Conservation (phyloP, 441 rosid genomes). For the Flueggea neowawraea region DNA sequence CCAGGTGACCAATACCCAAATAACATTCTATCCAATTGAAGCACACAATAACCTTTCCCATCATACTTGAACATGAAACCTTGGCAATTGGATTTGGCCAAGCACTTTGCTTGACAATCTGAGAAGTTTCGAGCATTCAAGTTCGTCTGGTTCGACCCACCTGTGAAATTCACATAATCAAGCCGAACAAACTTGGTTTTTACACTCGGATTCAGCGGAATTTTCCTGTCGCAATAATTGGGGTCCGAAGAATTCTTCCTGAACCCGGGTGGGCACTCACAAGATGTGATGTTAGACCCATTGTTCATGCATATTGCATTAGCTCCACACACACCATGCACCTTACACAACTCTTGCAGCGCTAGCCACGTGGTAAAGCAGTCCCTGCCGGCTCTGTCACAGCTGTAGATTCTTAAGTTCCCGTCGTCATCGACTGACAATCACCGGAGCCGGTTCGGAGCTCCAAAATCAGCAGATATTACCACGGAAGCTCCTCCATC, state of each 20-base stretch:
- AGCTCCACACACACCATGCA: slow-evolving; percentile 49
- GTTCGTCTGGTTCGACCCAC: slow-evolving; percentile 29
- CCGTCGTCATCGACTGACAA: slow-evolving; percentile 52
- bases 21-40: slow-evolving; percentile 34
- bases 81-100: slow-evolving; percentile 17
- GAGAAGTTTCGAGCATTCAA: slow-evolving; percentile 27
- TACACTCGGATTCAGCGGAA: slow-evolving; percentile 1
- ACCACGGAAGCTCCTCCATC: slow-evolving; percentile 1
- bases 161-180: slow-evolving; percentile 61
- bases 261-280: slow-evolving; percentile 63
- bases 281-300: slow-evolving; percentile 27
- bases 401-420: slow-evolving; percentile 41
- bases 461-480: slow-evolving; percentile 34
- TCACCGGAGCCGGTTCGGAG: slow-evolving; percentile 17
- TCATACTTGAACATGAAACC: slow-evolving; percentile 59
- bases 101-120: slow-evolving; percentile 38
- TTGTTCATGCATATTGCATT: slow-evolving; percentile 54
- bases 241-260: slow-evolving; percentile 1
- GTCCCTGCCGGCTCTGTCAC: neutral
- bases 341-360: slow-evolving; percentile 44
- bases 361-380: slow-evolving; percentile 59
- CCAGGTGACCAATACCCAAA: slow-evolving; percentile 73
- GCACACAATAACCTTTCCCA: slow-evolving; percentile 49
- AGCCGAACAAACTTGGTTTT: slow-evolving; percentile 46
- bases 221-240: slow-evolving; percentile 32